Base-by-base conservation (phyloP, 78 protist genomes). In the Thecamonas trahens region DNA sequence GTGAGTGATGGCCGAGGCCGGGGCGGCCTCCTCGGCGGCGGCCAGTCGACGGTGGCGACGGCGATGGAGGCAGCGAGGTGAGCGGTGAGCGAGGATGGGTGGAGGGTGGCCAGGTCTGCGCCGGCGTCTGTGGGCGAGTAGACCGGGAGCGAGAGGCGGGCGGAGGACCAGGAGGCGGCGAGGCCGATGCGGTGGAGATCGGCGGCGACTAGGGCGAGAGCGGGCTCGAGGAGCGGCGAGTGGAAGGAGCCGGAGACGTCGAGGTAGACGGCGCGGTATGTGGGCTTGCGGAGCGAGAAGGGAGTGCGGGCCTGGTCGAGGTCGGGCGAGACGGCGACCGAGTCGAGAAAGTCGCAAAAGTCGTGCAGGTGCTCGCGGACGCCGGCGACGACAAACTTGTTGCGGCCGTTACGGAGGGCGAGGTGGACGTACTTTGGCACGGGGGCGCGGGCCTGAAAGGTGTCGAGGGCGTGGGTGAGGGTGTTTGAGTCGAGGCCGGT, bases 191-290 rank as follows among this genome's bases (percentile, higher is more conserved):
- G 61, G 5, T 5, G 14, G 40, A 35, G 7, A 9, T 32, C 67
- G 29, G 3, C 31, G 29, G 7, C 61, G 32, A 42, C 1, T 59
- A 13, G 11, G 15, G 34, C 44, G 60, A 13, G 72, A 0, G 37
- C n/a, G 24, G 24, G 45, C 66, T 17, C 28, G n/a, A 70, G 1
- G 67, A 64, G 5, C 7, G 50, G 64, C 18, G 75, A 50, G 65
- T 82, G 87, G 60, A 76, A 82, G 6, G 87, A 82, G 5, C 24
- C 87, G 3, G 82, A 34, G 45, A 77, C 70, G 29, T 38, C 61
- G 31, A 82, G 82, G 47, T 73, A 82, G 20, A 13, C 4, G 18
- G 70, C 31, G 11, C 60, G 0, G n/a, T 61, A 45, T 24, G n/a
- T 14, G 32, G 11, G 49, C 70, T 75, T 70, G 34, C 87, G 58